Evolutionary conservation across 768 basidiomycete genomes (phyloP).

Genomic region (Amyloporia xantha): DNA sequence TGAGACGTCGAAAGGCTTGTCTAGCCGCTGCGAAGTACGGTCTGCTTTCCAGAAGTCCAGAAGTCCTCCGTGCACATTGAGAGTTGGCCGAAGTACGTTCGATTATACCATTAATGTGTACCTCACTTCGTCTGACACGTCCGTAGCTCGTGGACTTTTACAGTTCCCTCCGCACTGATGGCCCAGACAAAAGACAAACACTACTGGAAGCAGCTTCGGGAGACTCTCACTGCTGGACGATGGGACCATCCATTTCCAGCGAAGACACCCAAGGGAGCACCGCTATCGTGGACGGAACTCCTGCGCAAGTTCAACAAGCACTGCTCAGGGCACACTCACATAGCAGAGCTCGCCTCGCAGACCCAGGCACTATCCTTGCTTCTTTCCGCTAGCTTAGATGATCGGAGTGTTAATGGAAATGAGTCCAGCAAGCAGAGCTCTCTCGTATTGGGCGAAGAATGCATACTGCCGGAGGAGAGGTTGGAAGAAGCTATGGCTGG

Average conservation of each 20-base stretch:
- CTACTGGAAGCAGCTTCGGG: slow-evolving; percentile 73
- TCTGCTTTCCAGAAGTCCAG: no score
- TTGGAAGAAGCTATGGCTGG: slow-evolving; percentile 49
- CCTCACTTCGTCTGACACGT: no score
- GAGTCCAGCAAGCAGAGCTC: slow-evolving; percentile 28
- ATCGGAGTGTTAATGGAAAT: slow-evolving; percentile 52
- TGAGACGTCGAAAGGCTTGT: no score
- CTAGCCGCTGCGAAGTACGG: no score
- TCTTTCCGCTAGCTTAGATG: slow-evolving; percentile 30
- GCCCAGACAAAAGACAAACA: slow-evolving; percentile 57
- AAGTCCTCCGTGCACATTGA: no score
- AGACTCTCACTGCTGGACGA: slow-evolving; percentile 63
- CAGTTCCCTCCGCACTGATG: slow-evolving; percentile 23
- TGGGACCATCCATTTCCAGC: slow-evolving; percentile 64
- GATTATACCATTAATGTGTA: no score
- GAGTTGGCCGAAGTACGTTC: no score
- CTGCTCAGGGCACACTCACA: slow-evolving; percentile 50
- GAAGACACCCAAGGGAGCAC: slow-evolving; percentile 44
- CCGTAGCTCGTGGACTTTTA: no score
- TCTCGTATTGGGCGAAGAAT: slow-evolving; percentile 50
- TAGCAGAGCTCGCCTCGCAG: slow-evolving; percentile 61
- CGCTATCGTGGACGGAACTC: slow-evolving; percentile 70
- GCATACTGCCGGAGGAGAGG: slow-evolving; percentile 46
- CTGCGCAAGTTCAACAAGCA: slow-evolving; percentile 87
- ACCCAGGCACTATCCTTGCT: slow-evolving; percentile 59